Conservation (phyloP, 139 green algal genomes). For the Chlorella sp. region DNA sequence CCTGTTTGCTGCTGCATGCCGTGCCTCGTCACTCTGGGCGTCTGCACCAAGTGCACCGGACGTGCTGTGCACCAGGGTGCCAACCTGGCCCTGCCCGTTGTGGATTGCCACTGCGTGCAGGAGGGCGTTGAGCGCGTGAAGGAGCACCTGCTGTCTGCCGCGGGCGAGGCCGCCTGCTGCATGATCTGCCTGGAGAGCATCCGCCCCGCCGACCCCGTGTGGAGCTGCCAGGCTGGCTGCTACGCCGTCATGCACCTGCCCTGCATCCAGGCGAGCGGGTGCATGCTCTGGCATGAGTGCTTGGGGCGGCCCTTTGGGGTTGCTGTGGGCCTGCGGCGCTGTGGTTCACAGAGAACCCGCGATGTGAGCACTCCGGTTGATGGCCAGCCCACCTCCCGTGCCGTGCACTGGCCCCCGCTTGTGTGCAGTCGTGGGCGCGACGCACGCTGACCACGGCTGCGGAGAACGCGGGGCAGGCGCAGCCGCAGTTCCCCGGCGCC, state of each 20-base stretch:
- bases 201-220: slow-evolving; percentile 57
- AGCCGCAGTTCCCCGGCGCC: slow-evolving; percentile 19
- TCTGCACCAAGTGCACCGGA: neutral
- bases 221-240: slow-evolving; percentile 70
- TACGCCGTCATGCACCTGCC: slow-evolving; percentile 73
- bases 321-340: neutral
- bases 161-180: slow-evolving; percentile 58
- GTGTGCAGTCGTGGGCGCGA: slow-evolving; percentile 70
- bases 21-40: too few relatives aligned
- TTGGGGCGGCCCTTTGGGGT: too few relatives aligned
- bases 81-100: neutral
- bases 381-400: neutral
- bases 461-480: slow-evolving; percentile 35
- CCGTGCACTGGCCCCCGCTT: neutral
- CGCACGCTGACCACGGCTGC: slow-evolving; percentile 59
- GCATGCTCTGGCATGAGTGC: too few relatives aligned
- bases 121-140: slow-evolving; percentile 51
- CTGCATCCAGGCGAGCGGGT: slow-evolving; percentile 64
- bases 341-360: neutral
- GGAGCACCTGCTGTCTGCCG: slow-evolving; percentile 55
- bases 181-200: slow-evolving; percentile 65
- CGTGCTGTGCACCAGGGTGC: too few relatives aligned
- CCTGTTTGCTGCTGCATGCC: too few relatives aligned
- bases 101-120: neutral
- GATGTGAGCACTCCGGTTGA: neutral